These are phyloP conservation scores for Gossypium ekmanianum DNA, from an alignment of 345 rosid species.

Conservation along the genomic window DNA sequence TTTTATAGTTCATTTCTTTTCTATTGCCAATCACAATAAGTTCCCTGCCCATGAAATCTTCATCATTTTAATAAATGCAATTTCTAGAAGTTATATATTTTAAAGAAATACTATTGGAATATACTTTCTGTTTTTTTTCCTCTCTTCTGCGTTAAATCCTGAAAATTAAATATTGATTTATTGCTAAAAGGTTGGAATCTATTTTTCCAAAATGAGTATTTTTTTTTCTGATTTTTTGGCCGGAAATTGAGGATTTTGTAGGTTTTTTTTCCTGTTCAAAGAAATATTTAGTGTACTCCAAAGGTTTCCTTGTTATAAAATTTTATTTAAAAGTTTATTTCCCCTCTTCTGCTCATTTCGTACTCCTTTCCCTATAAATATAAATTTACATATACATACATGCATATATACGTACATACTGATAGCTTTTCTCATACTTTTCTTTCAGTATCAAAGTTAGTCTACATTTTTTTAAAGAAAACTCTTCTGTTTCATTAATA, in stretches of 20 bases:
- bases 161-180: background rate
- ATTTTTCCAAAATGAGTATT: background rate
- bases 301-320: background rate
- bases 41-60: background rate
- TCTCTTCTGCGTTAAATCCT: too few relatives aligned
- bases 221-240: background rate
- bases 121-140: too few relatives aligned
- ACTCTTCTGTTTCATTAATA: background rate
- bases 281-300: background rate
- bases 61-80: too few relatives aligned
- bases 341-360: background rate
- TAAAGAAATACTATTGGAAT: too few relatives aligned
- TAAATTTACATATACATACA: too few relatives aligned
- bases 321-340: background rate
- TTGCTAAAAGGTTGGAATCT: background rate
- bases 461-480: background rate
- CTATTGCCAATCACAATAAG: background rate
- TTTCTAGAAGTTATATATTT: too few relatives aligned
- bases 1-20: background rate
- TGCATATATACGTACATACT: background rate
- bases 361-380: background rate
- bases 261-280: too few relatives aligned
- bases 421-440: background rate
- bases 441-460: background rate
- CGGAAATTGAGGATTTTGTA: background rate